Base-by-base conservation (phyloP, 768 basidiomycete genomes). In the Amanita subjunquillea region DNA sequence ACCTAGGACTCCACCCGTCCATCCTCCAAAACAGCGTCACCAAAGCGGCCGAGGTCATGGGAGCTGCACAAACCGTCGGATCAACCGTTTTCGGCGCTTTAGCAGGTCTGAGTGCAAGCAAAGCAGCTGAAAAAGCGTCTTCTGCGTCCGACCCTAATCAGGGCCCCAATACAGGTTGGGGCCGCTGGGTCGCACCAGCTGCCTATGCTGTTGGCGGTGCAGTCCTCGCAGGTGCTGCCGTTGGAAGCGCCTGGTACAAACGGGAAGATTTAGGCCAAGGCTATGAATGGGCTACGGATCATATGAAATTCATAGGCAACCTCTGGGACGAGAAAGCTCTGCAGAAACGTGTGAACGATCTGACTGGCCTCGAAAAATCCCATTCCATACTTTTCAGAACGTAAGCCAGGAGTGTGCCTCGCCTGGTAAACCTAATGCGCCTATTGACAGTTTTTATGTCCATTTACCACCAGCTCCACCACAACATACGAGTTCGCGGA, bases 271-370 rank as follows among this genome's bases (percentile, higher is more conserved):
- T 96, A 29, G 75, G 76, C 5, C 73, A 73, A 40, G 80, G 87
- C 2, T 85, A 85, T 58, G 69, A 72, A 9, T 92, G 84, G 83
- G 83, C 83, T 2, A 82, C 76, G 29, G 92, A 94, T 58, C 93
- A 97, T 64, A 79, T 96, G 81, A 87, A 85, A 61, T 97, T 86
- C 65, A 83, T 94, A 7, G 80, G 87, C 40, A 87, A 75, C 58
- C 67, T 96, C 29, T 95, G 92, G 93, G 83, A 94, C 58, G 80
- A 83, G 58, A 72, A 74, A 20, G 72, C 69, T 8, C 69, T 93
- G 67, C 72, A 73, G 37, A 67, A 62, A 53, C 75, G 93, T 20
- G 59, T 95, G 49, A 78, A 83, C 25, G 70, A 69, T 27, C 65
- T 96, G 48, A 66, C 86, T 41, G 71, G 74, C 46, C 71, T 83